Conservation (phyloP, 257 asterid genomes). For the Penstemon barbatus region DNA sequence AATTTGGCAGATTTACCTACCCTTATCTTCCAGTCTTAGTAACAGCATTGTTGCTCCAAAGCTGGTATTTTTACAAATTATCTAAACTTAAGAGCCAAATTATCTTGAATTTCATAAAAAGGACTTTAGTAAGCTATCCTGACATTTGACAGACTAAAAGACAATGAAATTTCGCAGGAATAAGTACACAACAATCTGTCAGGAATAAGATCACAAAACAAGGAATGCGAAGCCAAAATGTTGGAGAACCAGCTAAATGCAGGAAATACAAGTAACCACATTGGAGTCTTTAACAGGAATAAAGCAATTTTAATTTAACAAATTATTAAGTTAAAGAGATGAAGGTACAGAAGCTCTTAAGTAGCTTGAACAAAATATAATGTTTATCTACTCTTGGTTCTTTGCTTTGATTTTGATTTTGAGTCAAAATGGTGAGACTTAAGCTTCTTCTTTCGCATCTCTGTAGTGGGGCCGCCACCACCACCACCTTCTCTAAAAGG, state of each 20-base stretch:
- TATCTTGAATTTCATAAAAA: neutral
- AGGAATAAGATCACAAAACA: neutral
- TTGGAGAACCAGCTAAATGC: constrained; percentile 15
- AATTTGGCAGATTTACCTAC: neutral
- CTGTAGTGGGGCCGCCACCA: constrained; percentile 36
- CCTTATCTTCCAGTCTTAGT: too few relatives aligned
- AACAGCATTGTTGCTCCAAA: too few relatives aligned
- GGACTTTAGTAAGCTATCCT: neutral
- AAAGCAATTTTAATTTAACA: constrained; percentile 13
- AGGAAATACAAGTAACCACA: neutral
- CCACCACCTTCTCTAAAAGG: constrained; percentile 77
- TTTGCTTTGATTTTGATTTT: constrained; percentile 66
- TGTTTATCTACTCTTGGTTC: constrained; percentile 42
- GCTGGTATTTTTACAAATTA: too few relatives aligned
- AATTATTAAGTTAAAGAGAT: constrained; percentile 16
- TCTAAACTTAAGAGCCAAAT: neutral
- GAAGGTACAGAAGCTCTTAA: constrained; percentile 9
- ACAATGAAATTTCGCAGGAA: neutral
- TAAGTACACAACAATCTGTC: neutral
- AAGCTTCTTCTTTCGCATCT: constrained; percentile 77
- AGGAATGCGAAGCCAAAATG: neutral
- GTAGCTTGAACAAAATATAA: constrained; percentile 15
- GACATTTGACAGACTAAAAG: constrained; percentile 4
- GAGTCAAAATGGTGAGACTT: constrained; percentile 91
- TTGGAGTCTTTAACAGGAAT: constrained; percentile 17